phyloP scores from a whole-genome alignment of 306 rosid genomes.

The Vachellia collinsii region DNA sequence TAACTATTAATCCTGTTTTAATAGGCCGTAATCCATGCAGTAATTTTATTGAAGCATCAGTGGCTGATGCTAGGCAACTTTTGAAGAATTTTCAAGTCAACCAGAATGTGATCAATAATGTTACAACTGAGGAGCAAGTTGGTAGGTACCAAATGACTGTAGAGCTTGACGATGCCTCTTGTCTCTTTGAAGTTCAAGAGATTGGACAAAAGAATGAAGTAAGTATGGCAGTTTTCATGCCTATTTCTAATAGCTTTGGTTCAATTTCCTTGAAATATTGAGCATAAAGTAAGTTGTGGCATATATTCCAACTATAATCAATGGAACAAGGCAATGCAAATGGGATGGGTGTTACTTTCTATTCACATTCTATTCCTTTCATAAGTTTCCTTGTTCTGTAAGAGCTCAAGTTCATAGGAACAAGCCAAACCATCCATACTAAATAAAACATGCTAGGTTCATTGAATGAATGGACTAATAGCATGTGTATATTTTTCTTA shows the following conservation, averaged over 20 bases:
- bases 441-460: too few relatives aligned
- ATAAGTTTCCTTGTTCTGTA: too few relatives aligned
- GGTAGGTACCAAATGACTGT: constrained; percentile 51
- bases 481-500: too few relatives aligned
- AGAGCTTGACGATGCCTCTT: constrained; percentile 52
- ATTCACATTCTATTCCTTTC: neutral
- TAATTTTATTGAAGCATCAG: constrained; percentile 81
- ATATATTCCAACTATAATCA: neutral
- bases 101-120: constrained; percentile 46
- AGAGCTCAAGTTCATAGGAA: too few relatives aligned
- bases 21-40: constrained; percentile 57
- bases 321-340: constrained; percentile 3
- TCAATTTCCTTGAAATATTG: constrained; percentile 6
- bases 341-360: neutral
- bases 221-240: constrained; percentile 42
- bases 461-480: too few relatives aligned
- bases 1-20: constrained; percentile 56
- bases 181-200: constrained; percentile 65
- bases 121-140: constrained; percentile 53
- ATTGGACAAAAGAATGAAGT: constrained; percentile 69
- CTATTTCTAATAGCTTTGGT: constrained; percentile 11
- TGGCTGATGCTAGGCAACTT: constrained; percentile 61
- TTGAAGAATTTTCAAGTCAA: constrained; percentile 63
- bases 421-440: too few relatives aligned
- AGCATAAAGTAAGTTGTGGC: neutral